Percentiles rank a stretch among this genome's conserved stretches.
Conservation (phyloP, 2,329 filamentous ascomycete genomes). For the Alternaria postmessia region DNA sequence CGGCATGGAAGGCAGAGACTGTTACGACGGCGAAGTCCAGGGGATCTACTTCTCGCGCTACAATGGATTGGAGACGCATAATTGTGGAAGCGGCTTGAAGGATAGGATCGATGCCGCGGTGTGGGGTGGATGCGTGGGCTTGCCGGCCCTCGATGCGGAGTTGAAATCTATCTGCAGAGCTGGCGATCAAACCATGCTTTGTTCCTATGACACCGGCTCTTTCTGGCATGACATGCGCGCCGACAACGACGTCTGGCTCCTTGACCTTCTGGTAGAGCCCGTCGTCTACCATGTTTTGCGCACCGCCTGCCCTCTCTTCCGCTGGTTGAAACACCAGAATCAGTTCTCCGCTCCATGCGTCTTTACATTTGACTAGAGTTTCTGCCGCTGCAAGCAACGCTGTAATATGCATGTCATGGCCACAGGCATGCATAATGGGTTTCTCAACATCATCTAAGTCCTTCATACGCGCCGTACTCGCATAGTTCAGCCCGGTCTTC, state of each 20-base stretch:
- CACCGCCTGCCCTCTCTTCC: conserved; percentile 70
- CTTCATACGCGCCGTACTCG: conserved; percentile 58
- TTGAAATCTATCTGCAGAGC: conserved; percentile 51
- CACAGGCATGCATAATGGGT: conserved; percentile 73
- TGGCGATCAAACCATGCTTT: conserved; percentile 52
- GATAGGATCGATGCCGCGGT: conserved; percentile 65
- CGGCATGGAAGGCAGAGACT: conserved; percentile 66
- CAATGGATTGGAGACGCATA: conserved; percentile 66
- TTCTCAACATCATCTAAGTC: conserved; percentile 59
- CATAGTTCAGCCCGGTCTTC: conserved; percentile 63
- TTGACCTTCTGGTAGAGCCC: conserved; percentile 64
- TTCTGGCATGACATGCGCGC: conserved; percentile 64
- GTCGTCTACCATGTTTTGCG: conserved; percentile 68
- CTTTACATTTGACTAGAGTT: conserved; percentile 55
- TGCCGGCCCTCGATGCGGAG: conserved; percentile 67
- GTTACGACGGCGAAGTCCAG: conserved; percentile 66
- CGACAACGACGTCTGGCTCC: conserved; percentile 64
- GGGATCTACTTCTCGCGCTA: conserved; percentile 63
- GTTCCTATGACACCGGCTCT: conserved; percentile 54
- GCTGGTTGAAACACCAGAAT: conserved; percentile 72
- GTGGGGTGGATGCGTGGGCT: conserved; percentile 66
- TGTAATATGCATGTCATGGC: conserved; percentile 69
- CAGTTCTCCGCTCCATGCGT: conserved; percentile 68
- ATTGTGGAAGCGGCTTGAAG: conserved; percentile 65
- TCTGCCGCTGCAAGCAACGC: conserved; percentile 64